phyloP scores from a whole-genome alignment of 2,329 filamentous ascomycete species.

The Claviceps lovelessii region DNA sequence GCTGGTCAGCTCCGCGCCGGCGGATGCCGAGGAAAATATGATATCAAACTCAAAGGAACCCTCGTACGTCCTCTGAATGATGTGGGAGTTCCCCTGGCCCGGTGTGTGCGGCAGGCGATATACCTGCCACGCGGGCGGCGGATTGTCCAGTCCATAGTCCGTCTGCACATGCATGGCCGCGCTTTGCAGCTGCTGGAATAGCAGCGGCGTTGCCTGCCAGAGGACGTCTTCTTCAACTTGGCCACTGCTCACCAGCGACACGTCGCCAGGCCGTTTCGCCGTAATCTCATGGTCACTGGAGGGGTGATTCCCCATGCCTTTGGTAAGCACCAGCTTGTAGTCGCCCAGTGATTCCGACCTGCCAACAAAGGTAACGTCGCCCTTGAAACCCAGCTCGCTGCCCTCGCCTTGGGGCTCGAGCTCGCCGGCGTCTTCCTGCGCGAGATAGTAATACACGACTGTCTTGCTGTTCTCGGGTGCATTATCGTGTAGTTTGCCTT shows the following conservation, averaged over 20 bases:
- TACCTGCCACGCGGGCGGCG: slow-evolving; percentile 72
- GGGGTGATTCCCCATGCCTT: slow-evolving; percentile 49
- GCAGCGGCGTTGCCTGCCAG: slow-evolving; percentile 68
- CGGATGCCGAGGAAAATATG: slow-evolving; percentile 69
- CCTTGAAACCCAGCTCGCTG: slow-evolving; percentile 36
- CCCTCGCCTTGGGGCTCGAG: slow-evolving; percentile 44
- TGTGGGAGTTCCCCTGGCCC: slow-evolving; percentile 62
- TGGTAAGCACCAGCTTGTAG: slow-evolving; percentile 65
- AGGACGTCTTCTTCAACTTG: slow-evolving; percentile 50
- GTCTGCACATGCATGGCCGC: slow-evolving; percentile 35
- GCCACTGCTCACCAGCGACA: slow-evolving; percentile 62
- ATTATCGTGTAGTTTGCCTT: slow-evolving; percentile 61
- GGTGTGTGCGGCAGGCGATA: slow-evolving; percentile 64
- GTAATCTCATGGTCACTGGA: slow-evolving; percentile 52
- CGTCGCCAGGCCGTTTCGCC: slow-evolving; percentile 55
- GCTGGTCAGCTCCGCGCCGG: slow-evolving; percentile 36
- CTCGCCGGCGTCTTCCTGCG: slow-evolving; percentile 58
- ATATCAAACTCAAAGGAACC: slow-evolving; percentile 89
- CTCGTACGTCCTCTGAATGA: slow-evolving; percentile 83
- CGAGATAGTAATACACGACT: slow-evolving; percentile 68
- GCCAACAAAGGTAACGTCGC: slow-evolving; percentile 57
- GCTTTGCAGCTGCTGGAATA: slow-evolving; percentile 40
- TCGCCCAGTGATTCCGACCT: slow-evolving; percentile 58
- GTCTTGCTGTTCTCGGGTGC: slow-evolving; percentile 55
- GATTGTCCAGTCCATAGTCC: slow-evolving; percentile 41